Evolutionary conservation across 495 filamentous ascomycete genomes (phyloP), one percentile per base, ranked within the genome.

Genomic region (Penicillium fimorum): DNA sequence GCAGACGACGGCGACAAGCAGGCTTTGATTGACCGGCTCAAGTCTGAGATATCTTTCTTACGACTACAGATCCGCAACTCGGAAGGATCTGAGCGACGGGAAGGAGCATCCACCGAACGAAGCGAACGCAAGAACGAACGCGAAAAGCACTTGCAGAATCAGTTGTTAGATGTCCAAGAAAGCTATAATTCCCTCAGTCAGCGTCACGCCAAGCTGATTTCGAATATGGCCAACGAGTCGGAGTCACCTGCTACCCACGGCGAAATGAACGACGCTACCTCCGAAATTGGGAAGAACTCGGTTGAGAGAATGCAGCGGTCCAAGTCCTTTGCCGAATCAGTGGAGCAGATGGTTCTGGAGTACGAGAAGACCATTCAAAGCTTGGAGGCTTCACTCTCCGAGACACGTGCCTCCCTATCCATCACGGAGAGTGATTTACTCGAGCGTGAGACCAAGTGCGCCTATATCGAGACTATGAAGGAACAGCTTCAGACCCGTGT

Each of bases 281-380:
- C 79, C 9, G 76, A 80, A 17, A 76, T 88, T 57, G 89, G 87
- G 41, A 87, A 92, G 62, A 91, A 81, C 60, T 93, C 94, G 3
- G 84, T 92, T 8, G 92, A 96, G 68, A 80, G 95, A 55, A 76
- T 97, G 54, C 95, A 96, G 65, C 86, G 93, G 17, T 97, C 94
- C 17, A 94, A 92, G 63, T 92, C 90, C 9, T 97, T 97, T 71
- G 91, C 93, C 8, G 86, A 94, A 70, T 92, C 92, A 41, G 92
- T 97, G 29, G 95, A 99, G 64, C 88, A 94, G 66, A 90, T 99
- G 40, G 90, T 99, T 15, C 74, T 97, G 17, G 94, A 99, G 66
- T 99, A 99, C 68, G 94, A 99, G 63, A 97, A 96, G 81, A 99
- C 94, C 0, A 97, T 99, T 56, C 91, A 97, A 68, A 88, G 81